Evolutionary conservation across 768 basidiomycete genomes (phyloP).

Genomic region (Auriscalpium vulgare): DNA sequence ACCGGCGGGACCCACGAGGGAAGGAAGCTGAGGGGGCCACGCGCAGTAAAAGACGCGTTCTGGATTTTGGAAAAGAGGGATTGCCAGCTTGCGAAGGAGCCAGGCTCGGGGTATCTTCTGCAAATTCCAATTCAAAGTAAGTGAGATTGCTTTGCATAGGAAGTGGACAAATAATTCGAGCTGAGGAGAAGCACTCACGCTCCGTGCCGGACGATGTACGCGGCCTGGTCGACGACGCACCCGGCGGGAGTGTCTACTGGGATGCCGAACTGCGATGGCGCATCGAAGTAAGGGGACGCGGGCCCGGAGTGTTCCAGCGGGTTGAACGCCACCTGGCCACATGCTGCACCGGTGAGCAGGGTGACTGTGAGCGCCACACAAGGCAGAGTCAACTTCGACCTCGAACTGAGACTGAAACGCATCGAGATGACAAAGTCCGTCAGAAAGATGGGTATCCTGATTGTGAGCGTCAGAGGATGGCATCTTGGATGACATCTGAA

Average conservation of each 20-base stretch:
- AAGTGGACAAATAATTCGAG: not conserved
- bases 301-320: constrained; percentile 36
- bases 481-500: too few relatives aligned
- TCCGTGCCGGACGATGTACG: constrained; percentile 37
- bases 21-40: constrained; percentile 32
- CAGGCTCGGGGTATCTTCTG: constrained; percentile 35
- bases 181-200: constrained; percentile 21
- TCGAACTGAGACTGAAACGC: too few relatives aligned
- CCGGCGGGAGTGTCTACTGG: constrained; percentile 25
- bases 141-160: not conserved
- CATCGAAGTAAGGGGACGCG: constrained; percentile 36
- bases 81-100: constrained; percentile 33
- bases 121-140: not conserved
- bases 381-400: too few relatives aligned
- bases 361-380: too few relatives aligned
- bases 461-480: too few relatives aligned
- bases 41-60: constrained; percentile 31
- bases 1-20: constrained; percentile 34
- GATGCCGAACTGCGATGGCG: constrained; percentile 31
- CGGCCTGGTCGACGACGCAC: constrained; percentile 36
- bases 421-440: too few relatives aligned
- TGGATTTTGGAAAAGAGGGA: constrained; percentile 31
- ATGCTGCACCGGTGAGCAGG: too few relatives aligned
- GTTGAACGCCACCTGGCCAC: constrained; percentile 20
- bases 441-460: too few relatives aligned